Evolutionary conservation across 2,329 filamentous ascomycete genomes (phyloP).

Genomic region (Diaporthe nobilis): DNA sequence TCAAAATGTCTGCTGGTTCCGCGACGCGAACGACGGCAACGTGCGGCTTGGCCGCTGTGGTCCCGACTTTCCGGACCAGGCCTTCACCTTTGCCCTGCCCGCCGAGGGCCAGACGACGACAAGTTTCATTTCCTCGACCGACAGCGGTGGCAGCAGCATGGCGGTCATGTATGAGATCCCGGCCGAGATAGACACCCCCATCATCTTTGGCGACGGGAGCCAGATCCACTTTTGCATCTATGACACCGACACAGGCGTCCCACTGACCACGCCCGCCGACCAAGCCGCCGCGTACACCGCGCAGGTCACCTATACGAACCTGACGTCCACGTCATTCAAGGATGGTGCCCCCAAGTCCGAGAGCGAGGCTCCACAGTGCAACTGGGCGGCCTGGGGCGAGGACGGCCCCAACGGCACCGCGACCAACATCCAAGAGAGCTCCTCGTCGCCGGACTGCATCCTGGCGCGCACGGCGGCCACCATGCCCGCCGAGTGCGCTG

Average conservation of each 20-base stretch:
- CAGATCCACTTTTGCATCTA: not conserved
- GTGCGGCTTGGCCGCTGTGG: not conserved
- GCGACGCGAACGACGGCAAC: not conserved
- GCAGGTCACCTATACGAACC: not conserved
- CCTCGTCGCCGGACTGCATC: not conserved
- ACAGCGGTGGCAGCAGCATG: not conserved
- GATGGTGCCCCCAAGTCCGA: not conserved
- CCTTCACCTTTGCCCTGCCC: not conserved
- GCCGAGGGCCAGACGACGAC: conserved; percentile 7
- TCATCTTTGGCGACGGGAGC: not conserved
- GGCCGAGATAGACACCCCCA: not conserved
- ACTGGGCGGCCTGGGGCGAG: not conserved
- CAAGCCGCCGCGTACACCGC: not conserved
- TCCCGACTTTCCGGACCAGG: not conserved
- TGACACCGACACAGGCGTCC: not conserved
- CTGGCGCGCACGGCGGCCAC: not conserved
- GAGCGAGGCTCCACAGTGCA: conserved; percentile 3
- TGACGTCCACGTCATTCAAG: not conserved
- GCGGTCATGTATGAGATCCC: not conserved
- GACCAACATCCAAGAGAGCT: not conserved
- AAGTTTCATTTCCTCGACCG: not conserved
- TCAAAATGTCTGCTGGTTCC: not conserved
- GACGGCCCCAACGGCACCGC: not conserved
- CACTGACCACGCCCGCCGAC: not conserved
- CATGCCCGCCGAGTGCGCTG: not conserved